These are phyloP conservation scores for Cercospora sp. DNA, from an alignment of 2,329 filamentous ascomycete species.

Conservation along the genomic window DNA sequence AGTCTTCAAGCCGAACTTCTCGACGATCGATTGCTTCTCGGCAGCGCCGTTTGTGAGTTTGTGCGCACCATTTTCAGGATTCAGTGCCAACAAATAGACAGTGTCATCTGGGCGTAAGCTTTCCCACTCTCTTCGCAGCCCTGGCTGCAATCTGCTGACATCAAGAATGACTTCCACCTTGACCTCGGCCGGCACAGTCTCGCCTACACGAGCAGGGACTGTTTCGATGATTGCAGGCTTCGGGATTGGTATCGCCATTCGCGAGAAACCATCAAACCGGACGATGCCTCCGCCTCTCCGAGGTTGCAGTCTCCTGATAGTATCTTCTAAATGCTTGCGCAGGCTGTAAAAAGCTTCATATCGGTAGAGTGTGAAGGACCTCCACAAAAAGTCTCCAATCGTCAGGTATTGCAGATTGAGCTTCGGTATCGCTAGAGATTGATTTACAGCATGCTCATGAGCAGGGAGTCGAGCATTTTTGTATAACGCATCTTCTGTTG, in stretches of 20 bases:
- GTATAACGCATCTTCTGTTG: constrained; percentile 80
- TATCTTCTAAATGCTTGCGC: constrained; percentile 82
- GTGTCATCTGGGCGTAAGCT: constrained; percentile 81
- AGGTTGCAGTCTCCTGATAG: constrained; percentile 76
- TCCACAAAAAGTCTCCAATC: constrained; percentile 94
- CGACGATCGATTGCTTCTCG: constrained; percentile 53
- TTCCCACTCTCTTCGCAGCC: constrained; percentile 85
- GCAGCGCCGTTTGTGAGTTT: constrained; percentile 56
- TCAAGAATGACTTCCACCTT: constrained; percentile 56
- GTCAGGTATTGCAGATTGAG: constrained; percentile 94
- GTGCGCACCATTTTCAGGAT: constrained; percentile 57
- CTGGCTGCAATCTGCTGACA: constrained; percentile 73
- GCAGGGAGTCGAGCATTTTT: constrained; percentile 76
- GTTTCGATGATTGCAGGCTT: constrained; percentile 87
- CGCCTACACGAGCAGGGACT: constrained; percentile 77
- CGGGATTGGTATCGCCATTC: constrained; percentile 84
- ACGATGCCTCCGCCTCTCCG: constrained; percentile 62
- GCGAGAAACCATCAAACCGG: constrained; percentile 79
- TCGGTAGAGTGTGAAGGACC: constrained; percentile 83
- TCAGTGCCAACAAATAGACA: constrained; percentile 79
- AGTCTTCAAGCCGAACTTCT: constrained; percentile 64
- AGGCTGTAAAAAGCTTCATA: constrained; percentile 93
- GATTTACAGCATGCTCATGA: constrained; percentile 82
- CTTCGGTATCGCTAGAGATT: constrained; percentile 87
- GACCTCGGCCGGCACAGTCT: constrained; percentile 60